Percentiles rank a stretch among this genome's conserved stretches.
Conservation (phyloP, 345 rosid species). For the Moricandia moricandioides region DNA sequence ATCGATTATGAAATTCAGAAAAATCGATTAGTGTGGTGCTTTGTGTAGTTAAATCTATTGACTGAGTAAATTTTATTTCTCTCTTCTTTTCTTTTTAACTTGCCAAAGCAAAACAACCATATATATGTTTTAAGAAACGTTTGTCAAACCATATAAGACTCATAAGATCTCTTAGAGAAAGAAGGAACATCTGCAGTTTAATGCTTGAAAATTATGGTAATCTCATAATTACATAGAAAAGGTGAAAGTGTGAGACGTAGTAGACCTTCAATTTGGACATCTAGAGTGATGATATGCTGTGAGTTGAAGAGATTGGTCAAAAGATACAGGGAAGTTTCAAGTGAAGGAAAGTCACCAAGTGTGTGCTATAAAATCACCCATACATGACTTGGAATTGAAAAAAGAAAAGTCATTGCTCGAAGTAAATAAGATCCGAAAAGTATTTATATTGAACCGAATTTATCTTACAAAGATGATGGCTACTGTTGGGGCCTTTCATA, state of each 20-base stretch:
- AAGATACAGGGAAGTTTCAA: constrained; percentile 26
- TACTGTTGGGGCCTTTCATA: not conserved
- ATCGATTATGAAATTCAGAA: constrained; percentile 13
- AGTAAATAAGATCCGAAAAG: constrained; percentile 35
- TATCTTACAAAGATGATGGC: not conserved
- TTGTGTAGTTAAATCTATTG: not conserved
- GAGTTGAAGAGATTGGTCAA: not conserved
- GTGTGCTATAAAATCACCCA: constrained; percentile 28
- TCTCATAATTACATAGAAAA: not conserved
- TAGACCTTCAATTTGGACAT: not conserved
- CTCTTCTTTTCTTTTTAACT: not conserved
- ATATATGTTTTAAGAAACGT: not conserved
- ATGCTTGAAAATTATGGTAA: not conserved
- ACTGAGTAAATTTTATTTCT: not conserved
- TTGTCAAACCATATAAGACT: not conserved
- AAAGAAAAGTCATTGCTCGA: constrained; percentile 56
- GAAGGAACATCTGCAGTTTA: not conserved
- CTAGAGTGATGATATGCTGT: not conserved
- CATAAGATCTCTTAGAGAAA: not conserved
- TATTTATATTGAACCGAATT: not conserved
- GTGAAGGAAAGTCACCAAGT: constrained; percentile 36
- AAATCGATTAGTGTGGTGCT: constrained; percentile 5
- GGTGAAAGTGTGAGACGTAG: not conserved
- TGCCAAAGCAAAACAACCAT: not conserved
- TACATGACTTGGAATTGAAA: constrained; percentile 35